A percentile compares a stretch with the other conserved stretches of the same genome.
These are phyloP conservation scores for Ceratobasidium sp. DNA, from an alignment of 1,284 basidiomycete genomes.

Conservation along the genomic window DNA sequence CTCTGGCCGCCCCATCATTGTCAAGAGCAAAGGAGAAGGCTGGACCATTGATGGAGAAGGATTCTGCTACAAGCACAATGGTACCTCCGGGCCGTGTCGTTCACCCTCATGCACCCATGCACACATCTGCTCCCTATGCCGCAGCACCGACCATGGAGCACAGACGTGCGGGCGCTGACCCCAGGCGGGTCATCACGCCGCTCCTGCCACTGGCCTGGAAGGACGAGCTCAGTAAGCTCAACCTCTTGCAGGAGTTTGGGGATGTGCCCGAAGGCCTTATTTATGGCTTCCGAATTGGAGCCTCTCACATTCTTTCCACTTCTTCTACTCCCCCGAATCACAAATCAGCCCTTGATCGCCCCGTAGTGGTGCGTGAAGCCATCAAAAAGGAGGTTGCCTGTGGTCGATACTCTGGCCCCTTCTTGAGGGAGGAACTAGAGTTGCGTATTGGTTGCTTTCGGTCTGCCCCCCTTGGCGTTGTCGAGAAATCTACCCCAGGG, in stretches of 20 bases:
- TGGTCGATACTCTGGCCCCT: constrained; percentile 50
- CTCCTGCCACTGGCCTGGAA: constrained; percentile 20
- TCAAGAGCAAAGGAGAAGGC: not conserved
- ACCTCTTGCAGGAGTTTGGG: not conserved
- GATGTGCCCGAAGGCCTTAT: constrained; percentile 40
- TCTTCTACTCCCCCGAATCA: constrained; percentile 48
- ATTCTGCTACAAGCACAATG: constrained; percentile 27
- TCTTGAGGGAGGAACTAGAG: constrained; percentile 48
- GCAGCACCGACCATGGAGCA: constrained; percentile 5
- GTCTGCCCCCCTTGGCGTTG: constrained; percentile 52
- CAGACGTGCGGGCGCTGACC: constrained; percentile 7
- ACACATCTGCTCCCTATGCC: constrained; percentile 30
- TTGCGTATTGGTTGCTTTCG: constrained; percentile 51
- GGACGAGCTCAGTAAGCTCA: not conserved
- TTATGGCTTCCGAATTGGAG: constrained; percentile 50
- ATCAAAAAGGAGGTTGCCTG: constrained; percentile 49
- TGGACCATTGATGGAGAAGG: not conserved
- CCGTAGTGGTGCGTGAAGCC: constrained; percentile 47
- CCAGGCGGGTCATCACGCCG: not conserved
- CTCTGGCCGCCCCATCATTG: not conserved
- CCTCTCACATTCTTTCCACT: constrained; percentile 31
- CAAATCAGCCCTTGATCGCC: constrained; percentile 43
- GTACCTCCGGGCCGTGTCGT: not conserved
- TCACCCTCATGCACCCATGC: not conserved
- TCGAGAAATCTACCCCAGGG: constrained; percentile 50